Conservation (phyloP, 1,284 basidiomycete species). For the Earliella scabrosa region DNA sequence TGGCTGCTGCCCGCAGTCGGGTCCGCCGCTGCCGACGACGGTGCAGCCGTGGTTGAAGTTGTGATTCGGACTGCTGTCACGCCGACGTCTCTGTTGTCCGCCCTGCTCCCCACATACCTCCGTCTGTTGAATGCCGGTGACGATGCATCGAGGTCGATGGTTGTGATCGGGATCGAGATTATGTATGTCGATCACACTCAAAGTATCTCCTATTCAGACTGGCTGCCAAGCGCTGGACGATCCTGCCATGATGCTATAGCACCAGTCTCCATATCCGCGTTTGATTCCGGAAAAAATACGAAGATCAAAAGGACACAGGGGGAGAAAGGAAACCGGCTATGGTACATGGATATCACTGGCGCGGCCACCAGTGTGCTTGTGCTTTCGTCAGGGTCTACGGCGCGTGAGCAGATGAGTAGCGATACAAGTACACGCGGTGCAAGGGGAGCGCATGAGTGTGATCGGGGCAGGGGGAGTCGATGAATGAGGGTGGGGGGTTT, state of each 20-base stretch:
- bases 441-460: background rate
- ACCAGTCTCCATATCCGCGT: too few species aligned
- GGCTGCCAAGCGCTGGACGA: too few species aligned
- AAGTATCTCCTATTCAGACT: too few species aligned
- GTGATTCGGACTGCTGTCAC: background rate
- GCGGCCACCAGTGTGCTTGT: background rate
- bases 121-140: background rate
- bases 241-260: too few species aligned
- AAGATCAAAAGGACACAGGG: too few species aligned
- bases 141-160: background rate
- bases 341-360: conserved; percentile 7
- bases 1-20: background rate
- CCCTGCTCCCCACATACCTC: too few species aligned
- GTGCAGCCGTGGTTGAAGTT: background rate
- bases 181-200: background rate
- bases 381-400: background rate
- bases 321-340: background rate
- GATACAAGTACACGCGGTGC: conserved; percentile 1
- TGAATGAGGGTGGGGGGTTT: background rate
- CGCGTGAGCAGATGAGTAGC: background rate
- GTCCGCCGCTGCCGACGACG: background rate
- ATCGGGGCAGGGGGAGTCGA: background rate
- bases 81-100: too few species aligned
- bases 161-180: background rate
- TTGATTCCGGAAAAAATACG: background rate